Evolutionary conservation across 2,329 filamentous ascomycete genomes (phyloP).

Genomic region (Bipolaris cookei): DNA sequence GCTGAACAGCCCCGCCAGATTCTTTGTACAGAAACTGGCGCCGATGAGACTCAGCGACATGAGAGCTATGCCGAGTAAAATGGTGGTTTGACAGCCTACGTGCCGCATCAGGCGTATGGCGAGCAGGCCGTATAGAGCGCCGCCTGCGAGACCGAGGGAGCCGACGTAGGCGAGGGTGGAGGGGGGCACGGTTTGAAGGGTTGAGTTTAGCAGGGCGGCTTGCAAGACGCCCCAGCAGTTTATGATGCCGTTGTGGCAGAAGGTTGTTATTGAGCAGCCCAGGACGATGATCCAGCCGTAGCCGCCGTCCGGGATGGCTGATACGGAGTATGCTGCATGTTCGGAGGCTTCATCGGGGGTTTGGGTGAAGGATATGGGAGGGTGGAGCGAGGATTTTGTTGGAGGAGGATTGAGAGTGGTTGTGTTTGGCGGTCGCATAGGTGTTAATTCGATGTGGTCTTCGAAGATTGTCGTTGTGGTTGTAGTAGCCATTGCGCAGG

Average conservation of each 20-base stretch:
- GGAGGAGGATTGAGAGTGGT: not conserved
- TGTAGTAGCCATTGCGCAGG: not conserved
- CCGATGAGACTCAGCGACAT: conserved; percentile 59
- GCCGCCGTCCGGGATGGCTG: conserved; percentile 58
- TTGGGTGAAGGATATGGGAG: not conserved
- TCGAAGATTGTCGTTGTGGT: not conserved
- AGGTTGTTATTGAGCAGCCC: conserved; percentile 59
- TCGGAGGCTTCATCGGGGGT: conserved; percentile 18
- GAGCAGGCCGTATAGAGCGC: conserved; percentile 60
- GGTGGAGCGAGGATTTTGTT: not conserved
- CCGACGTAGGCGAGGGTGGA: conserved; percentile 66
- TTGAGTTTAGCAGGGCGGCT: conserved; percentile 59
- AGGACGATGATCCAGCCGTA: conserved; percentile 64
- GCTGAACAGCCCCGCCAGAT: conserved; percentile 57
- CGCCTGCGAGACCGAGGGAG: conserved; percentile 58
- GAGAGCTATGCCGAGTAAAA: conserved; percentile 58
- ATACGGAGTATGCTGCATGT: conserved; percentile 27
- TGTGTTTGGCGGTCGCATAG: not conserved
- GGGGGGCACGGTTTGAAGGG: conserved; percentile 52
- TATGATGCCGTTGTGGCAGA: conserved; percentile 59
- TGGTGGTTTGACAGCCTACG: conserved; percentile 58
- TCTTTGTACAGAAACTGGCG: conserved; percentile 55
- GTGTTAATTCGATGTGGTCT: conserved; percentile 1
- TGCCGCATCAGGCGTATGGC: conserved; percentile 59
- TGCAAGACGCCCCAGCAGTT: conserved; percentile 69